Conservation (phyloP, 352 stramenopile genomes). For the Phytophthora pini region DNA sequence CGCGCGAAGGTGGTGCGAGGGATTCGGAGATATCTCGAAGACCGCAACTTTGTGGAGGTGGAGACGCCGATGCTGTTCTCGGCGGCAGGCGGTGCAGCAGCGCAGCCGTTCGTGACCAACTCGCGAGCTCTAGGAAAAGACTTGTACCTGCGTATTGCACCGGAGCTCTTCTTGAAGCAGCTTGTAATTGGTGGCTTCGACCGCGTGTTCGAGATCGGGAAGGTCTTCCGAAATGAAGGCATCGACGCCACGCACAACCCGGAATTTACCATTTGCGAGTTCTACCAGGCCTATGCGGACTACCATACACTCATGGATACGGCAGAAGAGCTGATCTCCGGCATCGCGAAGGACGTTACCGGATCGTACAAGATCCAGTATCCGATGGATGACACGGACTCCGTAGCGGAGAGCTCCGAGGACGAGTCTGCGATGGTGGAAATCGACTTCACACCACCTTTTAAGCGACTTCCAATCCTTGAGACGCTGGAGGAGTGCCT, state of each 20-base stretch:
- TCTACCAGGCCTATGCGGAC: conserved; percentile 99
- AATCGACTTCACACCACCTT: conserved; percentile 99
- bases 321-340: conserved; percentile 97
- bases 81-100: conserved; percentile 96
- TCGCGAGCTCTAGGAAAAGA: conserved; percentile 97
- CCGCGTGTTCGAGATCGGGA: conserved; percentile 98
- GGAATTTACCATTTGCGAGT: conserved; percentile 99
- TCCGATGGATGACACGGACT: conserved; percentile 71
- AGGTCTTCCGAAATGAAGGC: conserved; percentile 98
- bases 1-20: conserved; percentile 84
- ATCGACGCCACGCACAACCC: conserved; percentile 99
- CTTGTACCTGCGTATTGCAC: conserved; percentile 96
- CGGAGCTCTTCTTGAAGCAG: conserved; percentile 99
- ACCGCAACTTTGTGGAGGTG: conserved; percentile 82
- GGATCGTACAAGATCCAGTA: conserved; percentile 97
- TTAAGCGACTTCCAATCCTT: conserved; percentile 97
- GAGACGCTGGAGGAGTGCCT: conserved; percentile 95
- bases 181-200: conserved; percentile 96
- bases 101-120: conserved; percentile 98
- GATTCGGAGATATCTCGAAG: conserved; percentile 75
- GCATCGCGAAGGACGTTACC: conserved; percentile 97
- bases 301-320: conserved; percentile 99
- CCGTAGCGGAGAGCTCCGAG: conserved; percentile 9
- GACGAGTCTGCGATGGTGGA: conserved; percentile 60
- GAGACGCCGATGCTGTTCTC: conserved; percentile 99